phyloP scores from a whole-genome alignment of 2,329 filamentous ascomycete species.

The Arthroderma sp. region DNA sequence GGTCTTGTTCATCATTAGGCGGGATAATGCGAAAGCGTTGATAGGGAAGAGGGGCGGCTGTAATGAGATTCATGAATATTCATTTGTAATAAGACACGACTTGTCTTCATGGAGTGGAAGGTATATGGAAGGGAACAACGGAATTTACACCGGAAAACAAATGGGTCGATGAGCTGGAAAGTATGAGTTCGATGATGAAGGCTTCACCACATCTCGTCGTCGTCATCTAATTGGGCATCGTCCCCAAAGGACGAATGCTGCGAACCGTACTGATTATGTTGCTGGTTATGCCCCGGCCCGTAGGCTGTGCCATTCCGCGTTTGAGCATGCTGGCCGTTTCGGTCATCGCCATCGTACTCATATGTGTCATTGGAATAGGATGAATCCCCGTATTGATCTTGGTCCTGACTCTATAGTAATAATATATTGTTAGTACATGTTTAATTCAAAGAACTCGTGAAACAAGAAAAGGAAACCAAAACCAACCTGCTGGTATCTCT shows the following conservation, averaged over 20 bases:
- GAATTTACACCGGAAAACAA: no score
- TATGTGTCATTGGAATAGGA: conserved; percentile 42
- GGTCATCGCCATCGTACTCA: conserved; percentile 35
- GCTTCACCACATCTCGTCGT: conserved; percentile 37
- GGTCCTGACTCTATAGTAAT: conserved; percentile 12
- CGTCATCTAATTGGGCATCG: conserved; percentile 31
- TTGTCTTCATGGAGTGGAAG: no score
- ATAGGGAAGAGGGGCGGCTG: no score
- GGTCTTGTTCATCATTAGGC: no score
- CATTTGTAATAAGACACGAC: no score
- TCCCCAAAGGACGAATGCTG: conserved; percentile 27
- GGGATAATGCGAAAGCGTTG: no score
- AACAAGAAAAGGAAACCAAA: background rate
- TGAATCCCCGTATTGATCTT: conserved; percentile 29
- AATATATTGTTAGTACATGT: conserved; percentile 6
- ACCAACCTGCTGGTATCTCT: conserved; percentile 31
- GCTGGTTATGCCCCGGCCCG: conserved; percentile 19
- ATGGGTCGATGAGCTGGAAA: no score
- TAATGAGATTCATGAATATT: no score
- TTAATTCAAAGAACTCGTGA: background rate
- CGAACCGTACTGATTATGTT: background rate
- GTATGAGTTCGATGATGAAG: no score
- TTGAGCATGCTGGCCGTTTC: conserved; percentile 22
- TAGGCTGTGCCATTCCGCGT: conserved; percentile 26
- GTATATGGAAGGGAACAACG: no score